A percentile compares a stretch with the other conserved stretches of the same genome.
phyloP scores from a whole-genome alignment of 805 yeast genomes.

The Candida ponderosae region DNA sequence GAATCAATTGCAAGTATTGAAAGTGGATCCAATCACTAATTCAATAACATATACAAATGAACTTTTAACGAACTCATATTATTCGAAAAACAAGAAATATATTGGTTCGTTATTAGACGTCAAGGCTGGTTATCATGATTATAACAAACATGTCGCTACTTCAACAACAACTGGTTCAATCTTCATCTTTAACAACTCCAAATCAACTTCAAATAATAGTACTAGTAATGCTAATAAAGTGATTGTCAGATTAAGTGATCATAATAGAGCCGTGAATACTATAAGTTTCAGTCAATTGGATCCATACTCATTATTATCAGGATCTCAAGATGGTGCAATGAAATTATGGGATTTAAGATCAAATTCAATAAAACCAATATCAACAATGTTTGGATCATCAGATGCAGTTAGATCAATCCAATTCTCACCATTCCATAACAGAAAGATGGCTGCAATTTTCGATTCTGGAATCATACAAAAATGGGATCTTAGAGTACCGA shows the following conservation, averaged over 20 bases:
- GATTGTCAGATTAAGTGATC: constrained; percentile 28
- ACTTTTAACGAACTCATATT: constrained; percentile 18
- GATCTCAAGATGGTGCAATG: constrained; percentile 76
- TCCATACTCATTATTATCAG: constrained; percentile 39
- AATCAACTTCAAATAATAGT: constrained; percentile 20
- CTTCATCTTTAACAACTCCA: constrained; percentile 20
- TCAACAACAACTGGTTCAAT: constrained; percentile 43
- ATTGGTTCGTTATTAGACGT: constrained; percentile 35
- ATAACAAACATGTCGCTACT: constrained; percentile 32
- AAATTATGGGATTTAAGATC: constrained; percentile 68
- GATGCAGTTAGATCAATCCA: constrained; percentile 62
- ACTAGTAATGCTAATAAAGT: no score
- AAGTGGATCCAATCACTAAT: constrained; percentile 17
- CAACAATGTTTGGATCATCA: constrained; percentile 51
- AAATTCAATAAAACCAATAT: constrained; percentile 35
- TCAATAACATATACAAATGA: constrained; percentile 28
- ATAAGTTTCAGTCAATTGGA: constrained; percentile 31
- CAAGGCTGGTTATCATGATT: constrained; percentile 32
- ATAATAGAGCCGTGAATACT: constrained; percentile 38
- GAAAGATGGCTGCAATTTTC: constrained; percentile 67
- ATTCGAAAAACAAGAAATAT: constrained; percentile 23
- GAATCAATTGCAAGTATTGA: constrained; percentile 30
- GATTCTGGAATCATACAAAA: constrained; percentile 85
- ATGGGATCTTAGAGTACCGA: constrained; percentile 75
- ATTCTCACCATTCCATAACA: constrained; percentile 44